A percentile compares a stretch with the other conserved stretches of the same genome.
phyloP scores from a whole-genome alignment of 768 basidiomycete genomes.

The Pholiota molesta region DNA sequence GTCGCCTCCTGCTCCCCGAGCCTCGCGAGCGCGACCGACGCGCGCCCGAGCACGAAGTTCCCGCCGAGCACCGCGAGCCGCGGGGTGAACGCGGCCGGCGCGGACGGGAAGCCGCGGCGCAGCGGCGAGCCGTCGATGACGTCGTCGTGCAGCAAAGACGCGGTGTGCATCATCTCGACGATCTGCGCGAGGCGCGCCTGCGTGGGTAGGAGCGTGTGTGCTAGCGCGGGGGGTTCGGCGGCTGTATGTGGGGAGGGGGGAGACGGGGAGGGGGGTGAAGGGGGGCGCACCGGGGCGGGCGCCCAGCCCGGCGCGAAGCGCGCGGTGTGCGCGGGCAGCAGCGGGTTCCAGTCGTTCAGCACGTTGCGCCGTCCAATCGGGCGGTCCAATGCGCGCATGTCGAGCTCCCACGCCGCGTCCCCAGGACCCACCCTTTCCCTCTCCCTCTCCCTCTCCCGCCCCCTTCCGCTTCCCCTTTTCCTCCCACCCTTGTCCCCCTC shows the following conservation, averaged over 20 bases:
- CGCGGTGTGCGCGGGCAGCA: constrained; percentile 62
- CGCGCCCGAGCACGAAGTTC: constrained; percentile 88
- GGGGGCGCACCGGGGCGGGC: constrained; percentile 30
- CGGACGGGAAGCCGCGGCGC: constrained; percentile 76
- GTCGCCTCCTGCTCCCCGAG: constrained; percentile 85
- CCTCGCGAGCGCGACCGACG: constrained; percentile 78
- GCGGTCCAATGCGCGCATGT: constrained; percentile 50
- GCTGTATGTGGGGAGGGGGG: constrained; percentile 27
- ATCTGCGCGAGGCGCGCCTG: constrained; percentile 92
- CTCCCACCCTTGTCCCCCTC: constrained; percentile 30
- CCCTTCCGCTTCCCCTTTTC: constrained; percentile 38
- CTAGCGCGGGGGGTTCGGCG: constrained; percentile 17
- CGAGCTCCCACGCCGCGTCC: not conserved
- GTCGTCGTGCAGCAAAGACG: constrained; percentile 94
- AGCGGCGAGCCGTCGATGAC: constrained; percentile 86
- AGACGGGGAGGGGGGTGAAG: constrained; percentile 13
- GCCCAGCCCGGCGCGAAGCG: constrained; percentile 47
- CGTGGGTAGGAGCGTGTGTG: constrained; percentile 66
- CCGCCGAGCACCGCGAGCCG: constrained; percentile 88
- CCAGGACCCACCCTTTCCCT: constrained; percentile 36
- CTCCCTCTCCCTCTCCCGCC: constrained; percentile 40
- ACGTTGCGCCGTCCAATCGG: constrained; percentile 75
- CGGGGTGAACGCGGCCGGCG: constrained; percentile 83
- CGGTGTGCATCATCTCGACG: constrained; percentile 96
- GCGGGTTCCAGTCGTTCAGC: constrained; percentile 89